These are phyloP conservation scores for Leccinum imitatum DNA, from an alignment of 768 basidiomycete species.

Conservation along the genomic window DNA sequence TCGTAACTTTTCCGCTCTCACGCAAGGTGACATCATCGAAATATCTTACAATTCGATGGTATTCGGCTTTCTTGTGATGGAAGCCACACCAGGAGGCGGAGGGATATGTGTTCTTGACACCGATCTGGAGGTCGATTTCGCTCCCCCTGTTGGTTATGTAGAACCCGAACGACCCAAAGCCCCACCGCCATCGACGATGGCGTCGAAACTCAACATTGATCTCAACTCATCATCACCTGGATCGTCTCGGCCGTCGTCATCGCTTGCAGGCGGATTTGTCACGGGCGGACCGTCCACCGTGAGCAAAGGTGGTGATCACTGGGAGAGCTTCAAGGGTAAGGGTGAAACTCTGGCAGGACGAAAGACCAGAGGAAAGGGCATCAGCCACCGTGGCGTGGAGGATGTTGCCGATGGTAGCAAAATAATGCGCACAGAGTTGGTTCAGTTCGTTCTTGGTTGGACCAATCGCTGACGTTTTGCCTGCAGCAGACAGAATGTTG, in stretches of 20 bases:
- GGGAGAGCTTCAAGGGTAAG: constrained; percentile 96
- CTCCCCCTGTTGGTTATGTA: constrained; percentile 87
- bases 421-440: constrained; percentile 90
- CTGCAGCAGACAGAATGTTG: constrained; percentile 73
- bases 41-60: constrained; percentile 96
- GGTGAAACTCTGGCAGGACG: constrained; percentile 90
- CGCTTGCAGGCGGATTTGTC: constrained; percentile 67
- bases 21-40: constrained; percentile 96
- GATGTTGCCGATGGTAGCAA: constrained; percentile 78
- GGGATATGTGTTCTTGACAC: constrained; percentile 93
- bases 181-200: constrained; percentile 86
- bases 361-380: constrained; percentile 94
- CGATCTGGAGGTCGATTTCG: constrained; percentile 98
- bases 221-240: constrained; percentile 82
- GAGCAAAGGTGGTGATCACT: constrained; percentile 77
- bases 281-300: constrained; percentile 49
- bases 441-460: constrained; percentile 13
- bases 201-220: constrained; percentile 94
- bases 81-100: constrained; percentile 78
- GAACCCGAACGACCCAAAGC: constrained; percentile 89
- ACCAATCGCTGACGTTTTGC: constrained; percentile 13
- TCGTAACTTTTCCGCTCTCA: constrained; percentile 87
- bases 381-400: constrained; percentile 80
- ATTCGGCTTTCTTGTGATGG: constrained; percentile 96
- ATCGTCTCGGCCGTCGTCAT: constrained; percentile 77